phyloP scores from a whole-genome alignment of 2,329 filamentous ascomycete species.

The Trichoderma gracile region DNA sequence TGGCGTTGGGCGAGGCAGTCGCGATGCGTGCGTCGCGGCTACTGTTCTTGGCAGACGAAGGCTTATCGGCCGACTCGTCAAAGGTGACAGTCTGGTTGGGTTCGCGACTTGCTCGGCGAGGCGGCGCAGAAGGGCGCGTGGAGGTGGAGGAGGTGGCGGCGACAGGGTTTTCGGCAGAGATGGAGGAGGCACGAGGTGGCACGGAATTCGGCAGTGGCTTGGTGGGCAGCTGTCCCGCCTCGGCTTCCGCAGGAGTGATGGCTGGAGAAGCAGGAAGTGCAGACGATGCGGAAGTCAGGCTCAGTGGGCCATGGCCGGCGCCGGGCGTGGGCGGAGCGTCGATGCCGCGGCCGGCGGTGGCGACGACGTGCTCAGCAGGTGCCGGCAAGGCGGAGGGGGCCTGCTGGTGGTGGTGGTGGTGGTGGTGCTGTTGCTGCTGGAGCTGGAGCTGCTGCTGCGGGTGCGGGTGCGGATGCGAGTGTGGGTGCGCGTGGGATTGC shows the following conservation, averaged over 20 bases:
- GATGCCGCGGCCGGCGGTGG: conserved; percentile 4
- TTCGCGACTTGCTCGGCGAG: conserved; percentile 30
- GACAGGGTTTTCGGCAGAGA: conserved; percentile 7
- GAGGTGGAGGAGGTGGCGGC: conserved; percentile 2
- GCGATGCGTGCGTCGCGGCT: not conserved
- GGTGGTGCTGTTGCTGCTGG: not conserved
- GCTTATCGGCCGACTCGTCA: conserved; percentile 2
- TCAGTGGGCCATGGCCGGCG: conserved; percentile 19
- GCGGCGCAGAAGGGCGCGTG: conserved; percentile 27
- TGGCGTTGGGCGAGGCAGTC: not conserved
- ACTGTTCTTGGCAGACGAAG: not conserved
- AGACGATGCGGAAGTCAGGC: conserved; percentile 8
- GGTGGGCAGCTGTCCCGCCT: not conserved
- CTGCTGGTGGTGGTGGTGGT: not conserved
- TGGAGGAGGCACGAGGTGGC: conserved; percentile 31
- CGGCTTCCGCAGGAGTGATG: not conserved
- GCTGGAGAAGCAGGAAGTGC: not conserved
- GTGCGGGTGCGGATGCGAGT: not conserved
- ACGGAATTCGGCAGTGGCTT: not conserved
- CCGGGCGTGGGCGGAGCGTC: conserved; percentile 15
- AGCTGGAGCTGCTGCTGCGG: not conserved
- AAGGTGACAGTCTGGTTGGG: conserved; percentile 12
- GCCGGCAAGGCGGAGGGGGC: conserved; percentile 1
- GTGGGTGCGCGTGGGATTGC: not conserved
- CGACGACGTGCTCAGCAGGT: not conserved